A percentile compares a stretch with the other conserved stretches of the same genome.
Evolutionary conservation across 2,329 filamentous ascomycete genomes (phyloP).

Genomic region (Ceratocystis huliohia): DNA sequence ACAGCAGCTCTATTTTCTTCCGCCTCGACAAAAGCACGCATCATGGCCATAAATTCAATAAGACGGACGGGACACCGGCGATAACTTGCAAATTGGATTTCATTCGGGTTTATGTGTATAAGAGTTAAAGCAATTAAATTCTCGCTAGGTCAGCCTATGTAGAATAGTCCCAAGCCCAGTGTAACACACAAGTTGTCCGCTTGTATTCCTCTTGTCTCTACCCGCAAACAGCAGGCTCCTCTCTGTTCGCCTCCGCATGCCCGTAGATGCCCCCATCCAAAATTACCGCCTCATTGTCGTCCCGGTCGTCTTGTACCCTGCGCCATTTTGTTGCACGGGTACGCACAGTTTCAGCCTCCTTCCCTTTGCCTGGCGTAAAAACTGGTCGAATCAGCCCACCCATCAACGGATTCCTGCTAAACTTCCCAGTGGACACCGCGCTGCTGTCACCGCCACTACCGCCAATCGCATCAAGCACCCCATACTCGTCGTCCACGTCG

Average conservation of each 20-base stretch:
- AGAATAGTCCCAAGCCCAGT: too few relatives aligned
- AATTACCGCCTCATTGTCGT: constrained; percentile 47
- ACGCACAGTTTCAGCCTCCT: constrained; percentile 31
- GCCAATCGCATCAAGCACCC: constrained; percentile 17
- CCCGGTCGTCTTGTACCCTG: constrained; percentile 47
- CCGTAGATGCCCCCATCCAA: constrained; percentile 44
- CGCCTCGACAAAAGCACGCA: too few relatives aligned
- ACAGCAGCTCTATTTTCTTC: neutral
- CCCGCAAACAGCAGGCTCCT: constrained; percentile 32
- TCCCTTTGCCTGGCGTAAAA: constrained; percentile 37
- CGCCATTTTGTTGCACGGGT: constrained; percentile 38
- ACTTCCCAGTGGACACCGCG: constrained; percentile 40
- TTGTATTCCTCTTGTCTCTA: constrained; percentile 19
- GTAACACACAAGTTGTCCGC: neutral
- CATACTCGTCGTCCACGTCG: constrained; percentile 27
- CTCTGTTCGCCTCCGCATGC: constrained; percentile 24
- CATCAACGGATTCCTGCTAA: constrained; percentile 56
- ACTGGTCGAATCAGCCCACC: constrained; percentile 53
- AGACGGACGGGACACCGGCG: too few relatives aligned
- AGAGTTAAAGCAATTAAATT: too few relatives aligned
- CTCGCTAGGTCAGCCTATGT: too few relatives aligned
- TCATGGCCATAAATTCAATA: too few relatives aligned
- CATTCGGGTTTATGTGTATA: too few relatives aligned
- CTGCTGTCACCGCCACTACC: constrained; percentile 15
- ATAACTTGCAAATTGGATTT: too few relatives aligned